phyloP scores from a whole-genome alignment of 495 filamentous ascomycete genomes.

The Trypethelium eluteriae region DNA sequence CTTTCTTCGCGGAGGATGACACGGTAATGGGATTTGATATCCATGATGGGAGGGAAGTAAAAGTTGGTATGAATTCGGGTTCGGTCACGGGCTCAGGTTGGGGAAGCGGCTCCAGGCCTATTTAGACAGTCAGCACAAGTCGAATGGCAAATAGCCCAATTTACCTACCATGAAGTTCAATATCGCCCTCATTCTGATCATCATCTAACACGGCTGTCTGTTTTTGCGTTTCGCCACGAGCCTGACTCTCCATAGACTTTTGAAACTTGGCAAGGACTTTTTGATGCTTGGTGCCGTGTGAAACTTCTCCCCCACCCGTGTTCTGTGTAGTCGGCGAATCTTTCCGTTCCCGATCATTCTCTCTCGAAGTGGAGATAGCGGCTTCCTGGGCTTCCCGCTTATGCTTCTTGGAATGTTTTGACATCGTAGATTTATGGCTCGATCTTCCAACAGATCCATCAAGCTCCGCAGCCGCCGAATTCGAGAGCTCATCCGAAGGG shows the following conservation, averaged over 20 bases:
- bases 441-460: neutral
- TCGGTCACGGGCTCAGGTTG: constrained; percentile 59
- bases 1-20: constrained; percentile 45
- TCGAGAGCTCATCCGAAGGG: neutral
- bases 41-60: constrained; percentile 61
- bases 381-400: neutral
- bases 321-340: constrained; percentile 25
- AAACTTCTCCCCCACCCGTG: constrained; percentile 21
- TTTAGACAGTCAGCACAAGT: constrained; percentile 1
- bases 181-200: constrained; percentile 29
- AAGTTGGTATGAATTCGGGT: constrained; percentile 42
- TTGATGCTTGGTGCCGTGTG: constrained; percentile 28
- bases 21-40: constrained; percentile 63
- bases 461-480: neutral
- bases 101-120: constrained; percentile 61
- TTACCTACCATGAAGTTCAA: constrained; percentile 48
- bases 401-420: neutral
- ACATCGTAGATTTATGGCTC: neutral
- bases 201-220: constrained; percentile 19
- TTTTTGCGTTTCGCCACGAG: constrained; percentile 8
- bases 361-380: neutral
- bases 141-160: no score
- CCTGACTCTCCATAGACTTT: constrained; percentile 22
- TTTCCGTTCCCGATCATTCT: constrained; percentile 20
- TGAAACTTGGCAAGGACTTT: constrained; percentile 35